Conservation (phyloP, 2,329 filamentous ascomycete species). For the Calonectria pteridis region DNA sequence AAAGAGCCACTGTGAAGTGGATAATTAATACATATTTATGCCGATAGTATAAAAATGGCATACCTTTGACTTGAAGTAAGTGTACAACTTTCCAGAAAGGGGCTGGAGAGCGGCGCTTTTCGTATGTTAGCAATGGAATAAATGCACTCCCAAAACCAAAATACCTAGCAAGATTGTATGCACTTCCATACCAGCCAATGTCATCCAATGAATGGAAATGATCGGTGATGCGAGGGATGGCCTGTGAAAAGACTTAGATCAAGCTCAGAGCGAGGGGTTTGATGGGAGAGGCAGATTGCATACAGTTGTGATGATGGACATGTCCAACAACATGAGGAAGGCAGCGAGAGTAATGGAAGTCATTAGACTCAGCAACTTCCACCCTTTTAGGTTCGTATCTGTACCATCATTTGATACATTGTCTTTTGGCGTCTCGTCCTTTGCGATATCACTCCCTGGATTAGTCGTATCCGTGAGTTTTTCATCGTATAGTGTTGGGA, state of each 20-base stretch:
- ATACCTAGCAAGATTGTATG: slow-evolving; percentile 61
- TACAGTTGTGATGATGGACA: slow-evolving; percentile 66
- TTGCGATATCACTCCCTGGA: slow-evolving; percentile 9
- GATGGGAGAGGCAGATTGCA: slow-evolving; percentile 20
- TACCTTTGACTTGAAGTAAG: slow-evolving; percentile 44
- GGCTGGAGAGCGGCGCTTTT: slow-evolving; percentile 63
- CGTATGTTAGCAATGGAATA: slow-evolving; percentile 44
- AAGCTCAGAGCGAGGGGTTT: neutral
- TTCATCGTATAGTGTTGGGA: slow-evolving; percentile 37
- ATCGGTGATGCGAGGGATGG: slow-evolving; percentile 63
- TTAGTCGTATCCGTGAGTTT: slow-evolving; percentile 6
- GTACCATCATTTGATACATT: slow-evolving; percentile 20
- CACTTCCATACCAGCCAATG: slow-evolving; percentile 68
- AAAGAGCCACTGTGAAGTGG: slow-evolving; percentile 42
- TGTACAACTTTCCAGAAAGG: slow-evolving; percentile 65
- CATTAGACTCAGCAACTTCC: slow-evolving; percentile 52
- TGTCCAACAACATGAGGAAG: slow-evolving; percentile 64
- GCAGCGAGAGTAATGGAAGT: slow-evolving; percentile 55
- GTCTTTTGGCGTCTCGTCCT: slow-evolving; percentile 21
- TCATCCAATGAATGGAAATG: slow-evolving; percentile 64
- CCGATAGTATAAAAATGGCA: slow-evolving; percentile 44
- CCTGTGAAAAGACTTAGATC: slow-evolving; percentile 40
- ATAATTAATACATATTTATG: slow-evolving; percentile 42
- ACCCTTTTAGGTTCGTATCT: slow-evolving; percentile 41
- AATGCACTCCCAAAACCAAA: neutral